Base-by-base conservation (phyloP, 208 protist species). In the Herpetomonas samuelpessoai region DNA sequence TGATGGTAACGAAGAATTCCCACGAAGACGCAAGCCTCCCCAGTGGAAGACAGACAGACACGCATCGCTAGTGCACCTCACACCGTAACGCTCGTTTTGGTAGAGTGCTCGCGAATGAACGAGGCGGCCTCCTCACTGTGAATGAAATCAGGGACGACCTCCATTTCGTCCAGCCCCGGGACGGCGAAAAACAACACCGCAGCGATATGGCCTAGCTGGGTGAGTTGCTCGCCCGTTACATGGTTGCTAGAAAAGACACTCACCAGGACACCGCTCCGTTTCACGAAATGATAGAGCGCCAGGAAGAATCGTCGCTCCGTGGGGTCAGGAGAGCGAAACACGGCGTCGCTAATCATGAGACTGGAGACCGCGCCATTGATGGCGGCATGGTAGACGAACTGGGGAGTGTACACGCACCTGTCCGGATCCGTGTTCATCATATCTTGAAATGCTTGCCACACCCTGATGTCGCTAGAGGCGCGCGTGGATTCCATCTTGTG, bases 241-340 rank as follows among this genome's bases (percentile, higher is more conserved):
- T 99, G 97, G 21, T 92, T 82, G 48, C 88, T 93, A 26, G 95
- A 98, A 63, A 98, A 98, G 21, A 99, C 76, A 52, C 71, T 74
- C 18, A 98, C 95, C 0, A 81, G 0, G 2, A 83, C 90, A 27
- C 89, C 87, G 35, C 79, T 79, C 7, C 89, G 59, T 21, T 87
- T 86, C 3, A 98, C 96, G 29, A 76, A 81, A 47, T 98, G 86
- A 14, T 92, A 77, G 0, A 99, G 81, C 18, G 76, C 61, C 1
- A 98, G 75, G 76, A 97, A 98, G 51, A 94, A 94, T 28, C 78
- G 89, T 18, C 97, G 75, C 45, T 78, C 86, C 10, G 75, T 73
- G 0, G 97, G 74, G 56, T 90, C 73, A 3, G 75, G 57, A 16
- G 91, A 95, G 57, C 97, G 84, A 59, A 98, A 98, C 0, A 98